phyloP scores from a whole-genome alignment of 2,329 filamentous ascomycete species.

The Verticillium klebahnii region DNA sequence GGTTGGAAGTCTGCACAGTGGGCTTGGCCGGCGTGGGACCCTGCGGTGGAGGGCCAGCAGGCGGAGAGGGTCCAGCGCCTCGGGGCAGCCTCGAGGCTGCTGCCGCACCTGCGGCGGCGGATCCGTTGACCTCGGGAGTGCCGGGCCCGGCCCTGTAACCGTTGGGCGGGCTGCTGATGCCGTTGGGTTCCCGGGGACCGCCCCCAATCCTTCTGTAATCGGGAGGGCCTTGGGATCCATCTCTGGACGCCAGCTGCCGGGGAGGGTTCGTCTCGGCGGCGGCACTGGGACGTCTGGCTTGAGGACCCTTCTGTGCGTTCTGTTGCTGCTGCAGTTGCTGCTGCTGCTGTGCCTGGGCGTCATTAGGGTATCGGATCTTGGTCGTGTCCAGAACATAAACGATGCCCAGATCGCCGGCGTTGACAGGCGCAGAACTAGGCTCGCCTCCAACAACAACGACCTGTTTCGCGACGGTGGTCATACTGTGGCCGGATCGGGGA shows the following conservation, averaged over 20 bases:
- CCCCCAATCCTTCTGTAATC: constrained; percentile 46
- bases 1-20: constrained; percentile 30
- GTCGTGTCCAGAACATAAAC: constrained; percentile 90
- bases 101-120: constrained; percentile 24
- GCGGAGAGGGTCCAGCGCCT: constrained; percentile 28
- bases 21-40: constrained; percentile 48
- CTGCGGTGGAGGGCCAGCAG: constrained; percentile 44
- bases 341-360: constrained; percentile 41
- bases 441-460: constrained; percentile 92
- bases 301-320: constrained; percentile 28
- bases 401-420: constrained; percentile 79
- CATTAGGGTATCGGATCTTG: constrained; percentile 94
- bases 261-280: constrained; percentile 24
- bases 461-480: constrained; percentile 91
- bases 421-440: constrained; percentile 78
- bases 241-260: constrained; percentile 39
- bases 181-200: constrained; percentile 24
- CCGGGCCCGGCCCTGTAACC: constrained; percentile 35
- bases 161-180: constrained; percentile 33
- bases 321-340: constrained; percentile 11
- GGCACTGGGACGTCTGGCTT: constrained; percentile 38
- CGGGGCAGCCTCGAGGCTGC: constrained; percentile 34
- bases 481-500: constrained; percentile 90
- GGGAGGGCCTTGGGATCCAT: constrained; percentile 46
- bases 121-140: constrained; percentile 31